Percentiles rank a stretch among this genome's conserved stretches.
Evolutionary conservation across 2,329 filamentous ascomycete species (phyloP).

Genomic region (Ramichloridium luteum): DNA sequence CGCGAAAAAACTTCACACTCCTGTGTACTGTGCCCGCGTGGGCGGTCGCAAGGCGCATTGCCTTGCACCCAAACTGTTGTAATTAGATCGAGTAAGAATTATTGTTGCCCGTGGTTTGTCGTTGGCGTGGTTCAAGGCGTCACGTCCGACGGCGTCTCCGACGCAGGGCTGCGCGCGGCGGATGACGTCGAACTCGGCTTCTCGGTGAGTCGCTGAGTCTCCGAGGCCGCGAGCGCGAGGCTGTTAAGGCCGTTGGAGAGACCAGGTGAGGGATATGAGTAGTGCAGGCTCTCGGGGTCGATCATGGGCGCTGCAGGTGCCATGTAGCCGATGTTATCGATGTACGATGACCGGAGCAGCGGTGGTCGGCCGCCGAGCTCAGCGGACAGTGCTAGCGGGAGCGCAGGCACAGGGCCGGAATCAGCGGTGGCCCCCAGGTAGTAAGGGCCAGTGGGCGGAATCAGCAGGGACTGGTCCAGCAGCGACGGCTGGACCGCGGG

Average conservation of each 20-base stretch:
- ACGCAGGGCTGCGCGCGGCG: slow-evolving; percentile 16
- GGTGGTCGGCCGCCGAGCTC: slow-evolving; percentile 18
- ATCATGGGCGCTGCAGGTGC: slow-evolving; percentile 19
- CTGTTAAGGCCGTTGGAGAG: slow-evolving; percentile 28
- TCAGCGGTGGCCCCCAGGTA: slow-evolving; percentile 21
- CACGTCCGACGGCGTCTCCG: slow-evolving; percentile 9
- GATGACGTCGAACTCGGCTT: slow-evolving; percentile 13
- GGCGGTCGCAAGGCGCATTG: no score
- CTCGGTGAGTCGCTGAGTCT: slow-evolving; percentile 24
- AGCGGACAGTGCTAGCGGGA: slow-evolving; percentile 25
- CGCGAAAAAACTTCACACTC: background rate
- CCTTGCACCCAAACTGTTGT: no score
- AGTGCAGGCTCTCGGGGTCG: slow-evolving; percentile 24
- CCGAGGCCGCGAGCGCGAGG: slow-evolving; percentile 26
- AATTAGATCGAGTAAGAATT: no score
- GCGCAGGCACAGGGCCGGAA: slow-evolving; percentile 23
- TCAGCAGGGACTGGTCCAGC: slow-evolving; percentile 18
- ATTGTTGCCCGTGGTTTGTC: no score
- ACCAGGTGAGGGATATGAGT: slow-evolving; percentile 27
- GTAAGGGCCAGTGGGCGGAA: slow-evolving; percentile 22
- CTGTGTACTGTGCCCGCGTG: no score
- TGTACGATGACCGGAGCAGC: slow-evolving; percentile 22
- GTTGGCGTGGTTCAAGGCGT: no score
- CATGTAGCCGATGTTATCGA: slow-evolving; percentile 24
- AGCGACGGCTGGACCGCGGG: slow-evolving; percentile 12